Base-by-base conservation (phyloP, 1,284 basidiomycete genomes). In the Moesziomyces globuligerus region DNA sequence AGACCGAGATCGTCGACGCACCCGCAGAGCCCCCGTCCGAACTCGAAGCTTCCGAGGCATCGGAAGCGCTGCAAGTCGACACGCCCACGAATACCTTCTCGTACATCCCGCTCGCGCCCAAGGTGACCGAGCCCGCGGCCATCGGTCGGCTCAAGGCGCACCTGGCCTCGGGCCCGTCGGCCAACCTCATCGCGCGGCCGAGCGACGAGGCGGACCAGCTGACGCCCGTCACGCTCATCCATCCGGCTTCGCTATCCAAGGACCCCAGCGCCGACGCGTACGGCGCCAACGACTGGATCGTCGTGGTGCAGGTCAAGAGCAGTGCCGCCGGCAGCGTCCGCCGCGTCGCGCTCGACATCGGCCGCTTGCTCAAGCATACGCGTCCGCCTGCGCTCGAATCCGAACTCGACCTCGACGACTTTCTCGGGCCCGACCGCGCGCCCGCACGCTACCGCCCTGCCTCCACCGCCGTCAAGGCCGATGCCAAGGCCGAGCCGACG, bases 251-350 rank as follows among this genome's bases (percentile, higher is more conserved):
- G 1, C 57, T 72, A 4, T 68, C 69, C 38, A 62, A 62, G 34
- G 69, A 72, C 36, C 64, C 59, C 24, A 54, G 52, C 43, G 52
- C 59, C 34, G 51, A 74, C 47, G 65, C 53, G 8, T 60, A 56
- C 28, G 44, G 62, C 24, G 42, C 44, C 41, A 68, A 64, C 15
- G 78, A 80, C 48, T 81, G 78, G 78, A 79, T 81, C 41, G 58
- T 80, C 4, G 56, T 81, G 9, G 76, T 80, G 23, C 70, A 80
- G 43, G 78, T 80, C 39, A 67, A 67, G 41, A 69, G 68, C 56
- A 52, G 60, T 15, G 62, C 69, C 32, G 66, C 72, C 18, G 76
- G 76, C 17, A 68, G 61, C 36, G 76, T 78, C 17, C 65, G 67
- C 23, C 57, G 69, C 24, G 76, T 78, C 7, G 74, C 76, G 0